Percentiles rank a stretch among this genome's conserved stretches.
Evolutionary conservation across 345 rosid genomes (phyloP).

Genomic region (Adansonia digitata): DNA sequence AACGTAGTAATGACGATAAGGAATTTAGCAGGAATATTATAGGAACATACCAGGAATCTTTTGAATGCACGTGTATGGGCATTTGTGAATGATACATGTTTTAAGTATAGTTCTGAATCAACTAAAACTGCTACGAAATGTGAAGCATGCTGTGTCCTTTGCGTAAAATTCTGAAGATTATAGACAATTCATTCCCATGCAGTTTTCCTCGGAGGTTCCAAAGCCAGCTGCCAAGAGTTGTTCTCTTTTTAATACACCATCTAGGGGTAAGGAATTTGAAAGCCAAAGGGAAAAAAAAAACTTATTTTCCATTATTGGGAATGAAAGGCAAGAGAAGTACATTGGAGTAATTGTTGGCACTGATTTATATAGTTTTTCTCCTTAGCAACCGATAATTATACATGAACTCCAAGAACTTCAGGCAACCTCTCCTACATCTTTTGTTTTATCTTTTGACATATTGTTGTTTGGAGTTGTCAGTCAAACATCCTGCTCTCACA

Average conservation of each 20-base stretch:
- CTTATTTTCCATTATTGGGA: no score
- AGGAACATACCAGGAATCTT: conserved; percentile 27
- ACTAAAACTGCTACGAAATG: conserved; percentile 16
- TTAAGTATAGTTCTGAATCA: conserved; percentile 3
- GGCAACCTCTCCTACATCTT: not conserved
- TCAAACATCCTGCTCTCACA: not conserved
- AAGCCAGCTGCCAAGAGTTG: not conserved
- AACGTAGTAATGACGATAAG: conserved; percentile 18
- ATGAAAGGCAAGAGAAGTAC: no score
- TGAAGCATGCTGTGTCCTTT: conserved; percentile 11
- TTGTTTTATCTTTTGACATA: not conserved
- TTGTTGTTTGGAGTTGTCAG: not conserved
- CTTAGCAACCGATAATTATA: no score
- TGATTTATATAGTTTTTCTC: no score
- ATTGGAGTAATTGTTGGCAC: no score
- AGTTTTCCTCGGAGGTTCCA: conserved; percentile 1
- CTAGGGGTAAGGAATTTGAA: no score
- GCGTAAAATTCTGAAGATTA: not conserved
- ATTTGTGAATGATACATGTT: not conserved
- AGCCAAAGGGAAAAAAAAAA: no score
- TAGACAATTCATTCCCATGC: not conserved
- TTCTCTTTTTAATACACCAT: not conserved
- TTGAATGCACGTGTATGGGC: conserved; percentile 19
- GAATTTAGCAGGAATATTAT: conserved; percentile 24
- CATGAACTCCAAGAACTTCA: not conserved